Conservation (phyloP, 768 basidiomycete species). For the Trametes villosa region DNA sequence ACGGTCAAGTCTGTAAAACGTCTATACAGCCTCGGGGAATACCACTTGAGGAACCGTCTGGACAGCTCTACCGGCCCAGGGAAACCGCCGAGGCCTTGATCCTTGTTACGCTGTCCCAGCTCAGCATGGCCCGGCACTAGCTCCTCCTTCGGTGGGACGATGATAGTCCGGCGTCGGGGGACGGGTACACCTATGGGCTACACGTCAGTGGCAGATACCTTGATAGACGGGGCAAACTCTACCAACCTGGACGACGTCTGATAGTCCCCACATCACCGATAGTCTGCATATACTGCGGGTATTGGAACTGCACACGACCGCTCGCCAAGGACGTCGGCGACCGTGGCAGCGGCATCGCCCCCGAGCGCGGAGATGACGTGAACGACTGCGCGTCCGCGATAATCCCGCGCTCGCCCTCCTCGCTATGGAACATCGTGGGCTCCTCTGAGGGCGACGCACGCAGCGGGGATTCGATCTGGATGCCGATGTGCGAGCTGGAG, state of each 20-base stretch:
- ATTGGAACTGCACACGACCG: slow-evolving; percentile 11
- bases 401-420: slow-evolving; percentile 23
- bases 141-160: slow-evolving; percentile 23
- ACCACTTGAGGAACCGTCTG: slow-evolving; percentile 40
- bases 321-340: slow-evolving; percentile 19
- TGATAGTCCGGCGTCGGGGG: slow-evolving; percentile 39
- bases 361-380: slow-evolving; percentile 40
- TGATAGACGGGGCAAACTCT: too few species aligned
- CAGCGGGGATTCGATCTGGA: slow-evolving; percentile 3
- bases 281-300: background rate
- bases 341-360: slow-evolving; percentile 32
- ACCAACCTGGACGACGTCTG: slow-evolving; percentile 19
- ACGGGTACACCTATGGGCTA: slow-evolving; percentile 29
- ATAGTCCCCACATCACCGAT: slow-evolving; percentile 1
- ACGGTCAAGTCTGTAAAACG: background rate
- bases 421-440: slow-evolving; percentile 3
- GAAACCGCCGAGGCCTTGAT: slow-evolving; percentile 50
- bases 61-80: slow-evolving; percentile 49
- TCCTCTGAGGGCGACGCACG: slow-evolving; percentile 17
- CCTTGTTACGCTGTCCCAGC: slow-evolving; percentile 34
- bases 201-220: background rate
- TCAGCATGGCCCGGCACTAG: background rate
- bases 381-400: slow-evolving; percentile 37
- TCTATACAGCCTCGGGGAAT: slow-evolving; percentile 49
- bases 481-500: slow-evolving; percentile 1